Conservation (phyloP, 1,284 basidiomycete genomes). For the Moesziomyces sp. region DNA sequence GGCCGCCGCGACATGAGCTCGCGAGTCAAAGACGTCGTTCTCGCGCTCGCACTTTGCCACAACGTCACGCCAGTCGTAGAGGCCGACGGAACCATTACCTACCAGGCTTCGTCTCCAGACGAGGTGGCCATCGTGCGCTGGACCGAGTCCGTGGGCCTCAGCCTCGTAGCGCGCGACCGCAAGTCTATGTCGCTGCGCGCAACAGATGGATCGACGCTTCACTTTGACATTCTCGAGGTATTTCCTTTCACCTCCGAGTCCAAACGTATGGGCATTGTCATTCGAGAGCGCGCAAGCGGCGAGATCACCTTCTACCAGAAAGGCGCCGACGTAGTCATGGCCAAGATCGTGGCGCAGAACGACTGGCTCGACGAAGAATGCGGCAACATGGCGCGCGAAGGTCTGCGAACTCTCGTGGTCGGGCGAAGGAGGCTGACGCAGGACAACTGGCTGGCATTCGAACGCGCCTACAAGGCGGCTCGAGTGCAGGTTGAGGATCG, state of each 20-base stretch:
- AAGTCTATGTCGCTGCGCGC: slow-evolving; percentile 75
- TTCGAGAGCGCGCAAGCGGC: slow-evolving; percentile 79
- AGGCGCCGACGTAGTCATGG: slow-evolving; percentile 97
- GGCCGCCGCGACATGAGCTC: slow-evolving; percentile 94
- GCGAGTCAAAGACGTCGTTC: slow-evolving; percentile 90
- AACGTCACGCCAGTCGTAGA: slow-evolving; percentile 96
- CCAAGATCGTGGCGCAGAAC: slow-evolving; percentile 90
- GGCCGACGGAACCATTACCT: slow-evolving; percentile 92
- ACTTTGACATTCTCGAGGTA: slow-evolving; percentile 88
- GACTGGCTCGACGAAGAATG: slow-evolving; percentile 99
- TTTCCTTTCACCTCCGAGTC: slow-evolving; percentile 98
- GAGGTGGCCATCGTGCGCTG: slow-evolving; percentile 99
- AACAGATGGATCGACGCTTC: slow-evolving; percentile 68
- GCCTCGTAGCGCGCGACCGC: slow-evolving; percentile 86
- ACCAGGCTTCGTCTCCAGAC: slow-evolving; percentile 98
- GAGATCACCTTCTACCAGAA: slow-evolving; percentile 93
- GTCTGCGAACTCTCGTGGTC: slow-evolving; percentile 91
- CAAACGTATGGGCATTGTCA: slow-evolving; percentile 98
- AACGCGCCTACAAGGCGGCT: slow-evolving; percentile 79
- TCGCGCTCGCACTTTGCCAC: slow-evolving; percentile 93
- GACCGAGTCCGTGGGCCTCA: slow-evolving; percentile 93
- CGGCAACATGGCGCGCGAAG: slow-evolving; percentile 98
- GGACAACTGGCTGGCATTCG: slow-evolving; percentile 80
- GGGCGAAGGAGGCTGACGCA: slow-evolving; percentile 81
- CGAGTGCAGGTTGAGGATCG: slow-evolving; percentile 75